Conservation (phyloP, 2,329 filamentous ascomycete genomes). For the Ilyonectria destructans region DNA sequence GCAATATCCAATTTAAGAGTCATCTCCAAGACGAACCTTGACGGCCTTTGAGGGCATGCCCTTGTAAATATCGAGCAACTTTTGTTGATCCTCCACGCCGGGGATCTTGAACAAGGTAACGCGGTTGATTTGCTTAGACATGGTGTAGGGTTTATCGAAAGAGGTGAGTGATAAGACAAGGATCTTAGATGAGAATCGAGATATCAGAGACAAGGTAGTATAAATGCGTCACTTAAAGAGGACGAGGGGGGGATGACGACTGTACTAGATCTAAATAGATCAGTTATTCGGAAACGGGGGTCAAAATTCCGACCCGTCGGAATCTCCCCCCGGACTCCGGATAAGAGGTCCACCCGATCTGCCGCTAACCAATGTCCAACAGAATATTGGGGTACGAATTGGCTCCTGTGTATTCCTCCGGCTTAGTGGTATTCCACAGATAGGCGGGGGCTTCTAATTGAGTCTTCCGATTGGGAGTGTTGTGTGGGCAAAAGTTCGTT, state of each 20-base stretch:
- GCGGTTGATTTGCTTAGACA: conserved; percentile 35
- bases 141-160: conserved; percentile 16
- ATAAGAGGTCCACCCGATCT: not conserved
- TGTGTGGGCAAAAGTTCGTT: too few relatives aligned
- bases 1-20: rapidly evolving
- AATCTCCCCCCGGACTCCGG: conserved; percentile 1
- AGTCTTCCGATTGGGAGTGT: not conserved
- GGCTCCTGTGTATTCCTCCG: not conserved
- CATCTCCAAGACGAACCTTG: conserved; percentile 45
- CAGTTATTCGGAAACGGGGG: conserved; percentile 18
- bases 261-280: conserved; percentile 24
- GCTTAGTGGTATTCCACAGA: not conserved
- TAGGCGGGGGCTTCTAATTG: not conserved
- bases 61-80: conserved; percentile 52
- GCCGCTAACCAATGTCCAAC: not conserved
- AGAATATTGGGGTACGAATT: not conserved
- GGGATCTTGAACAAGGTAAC: conserved; percentile 60
- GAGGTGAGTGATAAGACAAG: not conserved
- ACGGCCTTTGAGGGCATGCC: conserved; percentile 52
- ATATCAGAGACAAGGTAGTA: not conserved
- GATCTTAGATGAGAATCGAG: conserved; percentile 2
- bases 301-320: conserved; percentile 24
- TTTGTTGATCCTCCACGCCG: conserved; percentile 50
- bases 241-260: not conserved
- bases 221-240: conserved; percentile 4